Percentiles rank a stretch among this genome's conserved stretches.
phyloP scores from a whole-genome alignment of 768 basidiomycete genomes.

The Suillus variegatus region DNA sequence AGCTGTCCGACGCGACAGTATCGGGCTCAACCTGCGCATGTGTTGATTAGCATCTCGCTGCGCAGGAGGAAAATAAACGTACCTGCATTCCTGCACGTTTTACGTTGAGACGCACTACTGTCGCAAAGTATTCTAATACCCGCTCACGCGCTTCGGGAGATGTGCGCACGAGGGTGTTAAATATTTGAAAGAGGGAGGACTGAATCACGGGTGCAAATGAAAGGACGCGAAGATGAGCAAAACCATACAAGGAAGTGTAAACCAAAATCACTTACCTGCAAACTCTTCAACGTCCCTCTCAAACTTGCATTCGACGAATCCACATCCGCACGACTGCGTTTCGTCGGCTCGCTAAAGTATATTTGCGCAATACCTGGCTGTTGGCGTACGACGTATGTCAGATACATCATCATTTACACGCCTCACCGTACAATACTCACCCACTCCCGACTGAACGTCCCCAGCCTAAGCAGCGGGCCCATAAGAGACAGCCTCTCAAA shows the following conservation, averaged over 20 bases:
- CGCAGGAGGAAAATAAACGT: conserved; percentile 13
- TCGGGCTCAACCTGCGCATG: conserved; percentile 70
- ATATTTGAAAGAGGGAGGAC: conserved; percentile 79
- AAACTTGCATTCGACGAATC: conserved; percentile 85
- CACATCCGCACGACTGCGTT: conserved; percentile 69
- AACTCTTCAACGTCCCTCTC: conserved; percentile 78
- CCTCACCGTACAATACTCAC: conserved; percentile 41
- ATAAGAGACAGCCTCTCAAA: conserved; percentile 73
- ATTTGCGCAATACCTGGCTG: conserved; percentile 75
- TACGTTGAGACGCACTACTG: conserved; percentile 71
- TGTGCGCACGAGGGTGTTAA: conserved; percentile 86
- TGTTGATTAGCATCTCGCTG: not conserved
- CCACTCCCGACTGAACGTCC: conserved; percentile 90
- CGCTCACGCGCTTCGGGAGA: conserved; percentile 78
- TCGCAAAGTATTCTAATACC: conserved; percentile 80
- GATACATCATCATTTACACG: not conserved
- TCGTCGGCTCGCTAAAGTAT: conserved; percentile 88
- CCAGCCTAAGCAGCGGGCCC: conserved; percentile 82
- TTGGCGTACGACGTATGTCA: not conserved
- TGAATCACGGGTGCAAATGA: conserved; percentile 20
- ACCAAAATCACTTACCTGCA: conserved; percentile 58
- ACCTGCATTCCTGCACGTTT: conserved; percentile 93
- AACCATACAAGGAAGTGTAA: not conserved
- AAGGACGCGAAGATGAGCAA: not conserved
- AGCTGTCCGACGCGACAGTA: conserved; percentile 88